Evolutionary conservation across 2,329 filamentous ascomycete species (phyloP), one percentile per base, ranked within the genome.

Genomic region (Dothistroma pini): DNA sequence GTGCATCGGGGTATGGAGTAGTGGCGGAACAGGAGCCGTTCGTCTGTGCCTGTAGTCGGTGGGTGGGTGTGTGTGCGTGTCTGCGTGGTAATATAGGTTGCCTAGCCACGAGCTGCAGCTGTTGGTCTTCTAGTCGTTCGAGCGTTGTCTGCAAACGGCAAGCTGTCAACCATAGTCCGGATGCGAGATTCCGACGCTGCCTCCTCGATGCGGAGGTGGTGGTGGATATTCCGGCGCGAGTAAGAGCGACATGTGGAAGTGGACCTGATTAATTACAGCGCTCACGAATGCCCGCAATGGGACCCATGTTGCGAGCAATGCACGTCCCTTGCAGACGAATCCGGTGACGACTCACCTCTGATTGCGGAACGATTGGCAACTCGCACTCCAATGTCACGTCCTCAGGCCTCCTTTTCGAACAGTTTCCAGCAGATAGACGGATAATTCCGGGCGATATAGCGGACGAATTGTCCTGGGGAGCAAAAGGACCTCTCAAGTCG

Each of bases 91-190:
- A 2, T 29, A 6, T 29, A 29, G 25, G 25, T 29, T 29, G 25
- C 25, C 1, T 57, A 35, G 25, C 5, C 6, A 11, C 11, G 44
- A 16, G 16, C 44, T 25, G 32, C 16, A 29, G 32, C 14, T 35
- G 32, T 9, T 35, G 14, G 48, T 10, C 14, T 32, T 21, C 7
- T 4, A 32, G 49, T 53, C 12, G 1, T 16, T 29, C 21, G 48
- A 38, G 44, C 32, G 56, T 31, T 51, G 44, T 41, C 56, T 57
- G 31, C 41, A 49, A 57, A 50, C 41, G 55, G 55, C 55, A 35
- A 19, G 10, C 12, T 32, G 29, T 57, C 38, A 57, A 19, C 38
- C 29, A 14, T 35, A 32, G 25, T 57, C 55, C 32, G 8, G 11
- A 3, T 35, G 10, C 47, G 48, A 31, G 25, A 22, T 16, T 22